Evolutionary conservation across 371 early-diverging fungal species (phyloP).

Genomic region (Mortierella sp.): DNA sequence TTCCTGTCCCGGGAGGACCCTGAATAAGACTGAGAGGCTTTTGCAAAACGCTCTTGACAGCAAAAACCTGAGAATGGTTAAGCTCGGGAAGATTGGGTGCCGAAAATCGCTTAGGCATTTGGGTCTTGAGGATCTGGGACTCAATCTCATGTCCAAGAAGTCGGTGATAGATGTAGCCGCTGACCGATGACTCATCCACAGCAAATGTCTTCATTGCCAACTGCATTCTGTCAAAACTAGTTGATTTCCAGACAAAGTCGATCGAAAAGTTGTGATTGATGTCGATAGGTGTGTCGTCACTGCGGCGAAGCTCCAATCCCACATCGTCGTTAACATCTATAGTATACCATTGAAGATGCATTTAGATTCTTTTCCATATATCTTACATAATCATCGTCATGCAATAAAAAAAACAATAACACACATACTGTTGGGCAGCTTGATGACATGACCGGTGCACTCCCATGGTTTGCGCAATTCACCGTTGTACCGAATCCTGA

Average conservation of each 20-base stretch:
- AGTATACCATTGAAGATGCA: not conserved
- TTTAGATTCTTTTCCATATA: not conserved
- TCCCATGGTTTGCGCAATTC: conserved; percentile 92
- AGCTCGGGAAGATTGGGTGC: conserved; percentile 96
- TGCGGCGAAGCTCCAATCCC: conserved; percentile 83
- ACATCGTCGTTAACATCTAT: conserved; percentile 94
- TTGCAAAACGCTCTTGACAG: conserved; percentile 93
- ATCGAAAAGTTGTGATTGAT: conserved; percentile 96
- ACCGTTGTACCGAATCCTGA: conserved; percentile 90
- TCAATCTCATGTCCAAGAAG: conserved; percentile 95
- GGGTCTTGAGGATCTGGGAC: conserved; percentile 78
- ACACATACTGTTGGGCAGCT: conserved; percentile 90
- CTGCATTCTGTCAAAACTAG: conserved; percentile 98
- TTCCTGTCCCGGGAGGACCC: conserved; percentile 98
- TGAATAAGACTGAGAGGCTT: conserved; percentile 97
- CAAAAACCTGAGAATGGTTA: conserved; percentile 98
- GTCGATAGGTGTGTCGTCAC: conserved; percentile 82
- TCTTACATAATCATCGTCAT: not conserved
- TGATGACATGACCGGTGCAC: conserved; percentile 94
- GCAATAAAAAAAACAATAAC: not conserved
- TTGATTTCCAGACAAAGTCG: conserved; percentile 99
- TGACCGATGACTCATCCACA: conserved; percentile 93
- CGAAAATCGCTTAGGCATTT: conserved; percentile 89
- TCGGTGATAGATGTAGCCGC: conserved; percentile 95
- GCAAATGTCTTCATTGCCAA: conserved; percentile 96